Evolutionary conservation across 257 asterid species (phyloP).

Genomic region (Primulina tabacum): DNA sequence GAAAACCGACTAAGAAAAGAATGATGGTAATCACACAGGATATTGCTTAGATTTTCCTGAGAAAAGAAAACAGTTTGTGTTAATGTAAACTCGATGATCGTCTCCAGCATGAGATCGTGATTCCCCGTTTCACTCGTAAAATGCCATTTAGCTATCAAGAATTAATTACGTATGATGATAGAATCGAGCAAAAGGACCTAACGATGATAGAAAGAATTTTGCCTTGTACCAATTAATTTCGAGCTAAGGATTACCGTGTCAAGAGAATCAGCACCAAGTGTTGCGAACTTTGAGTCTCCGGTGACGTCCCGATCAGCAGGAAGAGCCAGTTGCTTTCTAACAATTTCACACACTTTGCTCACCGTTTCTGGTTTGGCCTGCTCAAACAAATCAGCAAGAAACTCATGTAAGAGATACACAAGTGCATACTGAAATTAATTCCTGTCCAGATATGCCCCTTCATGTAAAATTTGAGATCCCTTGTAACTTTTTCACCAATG

Average conservation of each 20-base stretch:
- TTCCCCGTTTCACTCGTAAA: no score
- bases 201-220: background rate
- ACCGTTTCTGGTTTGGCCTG: slow-evolving; percentile 95
- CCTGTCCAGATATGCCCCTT: background rate
- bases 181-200: no score
- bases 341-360: slow-evolving; percentile 70
- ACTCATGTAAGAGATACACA: background rate
- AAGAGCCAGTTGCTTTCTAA: slow-evolving; percentile 88
- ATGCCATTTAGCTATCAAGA: no score
- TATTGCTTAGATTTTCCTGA: no score
- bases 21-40: background rate
- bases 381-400: slow-evolving; percentile 19
- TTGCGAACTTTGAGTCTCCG: slow-evolving; percentile 70
- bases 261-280: slow-evolving; percentile 95
- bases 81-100: background rate
- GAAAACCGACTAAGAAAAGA: background rate
- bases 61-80: no score
- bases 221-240: background rate
- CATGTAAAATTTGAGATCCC: background rate
- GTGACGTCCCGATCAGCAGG: slow-evolving; percentile 45
- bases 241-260: slow-evolving; percentile 62
- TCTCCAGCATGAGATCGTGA: no score
- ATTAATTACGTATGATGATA: no score
- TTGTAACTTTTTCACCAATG: no score
- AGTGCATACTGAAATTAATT: no score